phyloP scores from a whole-genome alignment of 768 basidiomycete genomes.

The Coprinopsis sp. region DNA sequence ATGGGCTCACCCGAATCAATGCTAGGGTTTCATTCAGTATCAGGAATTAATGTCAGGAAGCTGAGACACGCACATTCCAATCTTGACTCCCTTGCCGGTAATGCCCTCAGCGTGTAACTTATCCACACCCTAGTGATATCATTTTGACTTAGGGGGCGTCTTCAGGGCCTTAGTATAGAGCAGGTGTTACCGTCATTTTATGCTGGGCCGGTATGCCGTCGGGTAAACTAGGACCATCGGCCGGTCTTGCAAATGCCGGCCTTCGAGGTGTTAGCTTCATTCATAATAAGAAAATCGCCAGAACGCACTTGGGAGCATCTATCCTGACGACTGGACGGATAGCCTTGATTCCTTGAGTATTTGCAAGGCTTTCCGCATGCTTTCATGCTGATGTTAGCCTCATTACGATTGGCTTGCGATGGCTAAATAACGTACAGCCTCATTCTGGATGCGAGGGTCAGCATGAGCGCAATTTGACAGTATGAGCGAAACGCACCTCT shows the following conservation, averaged over 20 bases:
- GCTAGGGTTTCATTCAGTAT: slow-evolving; percentile 20
- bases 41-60: not conserved
- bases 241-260: slow-evolving; percentile 37
- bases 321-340: slow-evolving; percentile 50
- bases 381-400: slow-evolving; percentile 15
- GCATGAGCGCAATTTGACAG: not conserved
- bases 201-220: slow-evolving; percentile 46
- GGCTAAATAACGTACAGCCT: slow-evolving; percentile 1
- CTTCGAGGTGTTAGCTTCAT: slow-evolving; percentile 21
- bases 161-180: too few species aligned
- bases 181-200: slow-evolving; percentile 42
- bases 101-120: slow-evolving; percentile 60
- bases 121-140: slow-evolving; percentile 46
- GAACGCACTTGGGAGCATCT: slow-evolving; percentile 36
- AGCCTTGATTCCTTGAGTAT: slow-evolving; percentile 47
- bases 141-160: not conserved
- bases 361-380: slow-evolving; percentile 43
- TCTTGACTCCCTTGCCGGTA: slow-evolving; percentile 59
- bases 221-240: slow-evolving; percentile 37
- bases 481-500: not conserved
- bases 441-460: not conserved
- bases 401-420: not conserved
- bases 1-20: slow-evolving; percentile 42
- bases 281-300: not conserved
- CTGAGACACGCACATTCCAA: slow-evolving; percentile 48